Conservation (phyloP, 106 monocot genomes). For the Apostasia ramifera region DNA sequence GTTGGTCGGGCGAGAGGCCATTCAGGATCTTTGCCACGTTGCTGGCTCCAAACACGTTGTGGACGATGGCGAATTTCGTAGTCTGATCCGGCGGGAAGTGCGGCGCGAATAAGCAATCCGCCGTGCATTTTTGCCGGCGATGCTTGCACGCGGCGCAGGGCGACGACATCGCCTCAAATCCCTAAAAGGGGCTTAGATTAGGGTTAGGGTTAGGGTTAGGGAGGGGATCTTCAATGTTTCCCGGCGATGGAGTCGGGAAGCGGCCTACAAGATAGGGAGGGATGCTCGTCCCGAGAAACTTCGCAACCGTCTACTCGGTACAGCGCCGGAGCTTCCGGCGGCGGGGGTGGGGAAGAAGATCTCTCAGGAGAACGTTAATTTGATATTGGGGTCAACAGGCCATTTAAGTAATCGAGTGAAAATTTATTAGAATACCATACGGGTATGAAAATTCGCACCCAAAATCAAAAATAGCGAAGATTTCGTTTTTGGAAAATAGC, state of each 20-base stretch:
- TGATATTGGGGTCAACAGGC: too few species aligned
- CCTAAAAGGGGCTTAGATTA: too few species aligned
- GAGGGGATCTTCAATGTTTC: neutral
- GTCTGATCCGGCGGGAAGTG: slow-evolving; percentile 87
- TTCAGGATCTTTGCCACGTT: slow-evolving; percentile 80
- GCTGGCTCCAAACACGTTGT: slow-evolving; percentile 87
- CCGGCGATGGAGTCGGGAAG: neutral
- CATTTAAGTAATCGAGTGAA: too few species aligned
- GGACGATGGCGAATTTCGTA: slow-evolving; percentile 55
- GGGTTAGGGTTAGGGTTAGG: too few species aligned
- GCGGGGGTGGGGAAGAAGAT: neutral
- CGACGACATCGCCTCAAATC: slow-evolving; percentile 10
- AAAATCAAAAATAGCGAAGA: too few species aligned
- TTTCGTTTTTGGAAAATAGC: too few species aligned
- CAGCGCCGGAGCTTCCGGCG: neutral
- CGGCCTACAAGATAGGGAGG: too few species aligned
- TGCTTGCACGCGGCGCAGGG: slow-evolving; percentile 94
- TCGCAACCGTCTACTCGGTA: too few species aligned
- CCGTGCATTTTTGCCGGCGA: slow-evolving; percentile 75
- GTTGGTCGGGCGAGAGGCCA: slow-evolving; percentile 35
- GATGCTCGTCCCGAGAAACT: neutral
- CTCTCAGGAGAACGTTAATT: too few species aligned
- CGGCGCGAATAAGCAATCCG: slow-evolving; percentile 73
- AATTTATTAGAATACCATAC: too few species aligned
- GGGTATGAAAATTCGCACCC: too few species aligned